Evolutionary conservation across 2,329 filamentous ascomycete species (phyloP).

Genomic region (Venturia nashicola): DNA sequence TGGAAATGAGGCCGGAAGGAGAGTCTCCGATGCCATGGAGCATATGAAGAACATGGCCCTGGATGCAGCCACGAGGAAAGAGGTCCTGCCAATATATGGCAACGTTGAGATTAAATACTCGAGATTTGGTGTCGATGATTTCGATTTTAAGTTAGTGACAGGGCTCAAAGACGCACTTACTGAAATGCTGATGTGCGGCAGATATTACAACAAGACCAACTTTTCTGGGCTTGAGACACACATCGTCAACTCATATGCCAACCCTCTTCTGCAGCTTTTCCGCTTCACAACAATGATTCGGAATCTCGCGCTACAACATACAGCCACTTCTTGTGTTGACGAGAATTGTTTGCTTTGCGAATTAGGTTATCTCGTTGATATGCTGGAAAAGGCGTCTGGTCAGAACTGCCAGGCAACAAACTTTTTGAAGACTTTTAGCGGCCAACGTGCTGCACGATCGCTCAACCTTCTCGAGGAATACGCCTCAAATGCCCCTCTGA

Average conservation of each 20-base stretch:
- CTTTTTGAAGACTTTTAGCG: constrained; percentile 77
- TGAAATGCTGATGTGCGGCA: constrained; percentile 21
- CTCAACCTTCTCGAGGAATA: constrained; percentile 80
- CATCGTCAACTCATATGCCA: constrained; percentile 93
- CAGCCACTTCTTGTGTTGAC: constrained; percentile 69
- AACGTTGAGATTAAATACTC: constrained; percentile 98
- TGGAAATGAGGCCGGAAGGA: constrained; percentile 20
- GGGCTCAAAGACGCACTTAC: constrained; percentile 1
- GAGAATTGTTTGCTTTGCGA: constrained; percentile 86
- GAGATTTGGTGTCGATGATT: constrained; percentile 98
- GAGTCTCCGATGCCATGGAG: constrained; percentile 45
- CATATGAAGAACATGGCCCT: constrained; percentile 57
- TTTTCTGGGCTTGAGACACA: constrained; percentile 93
- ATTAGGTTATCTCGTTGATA: constrained; percentile 90
- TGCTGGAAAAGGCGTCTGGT: constrained; percentile 91
- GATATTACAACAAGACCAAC: constrained; percentile 86
- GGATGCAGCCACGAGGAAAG: constrained; percentile 60
- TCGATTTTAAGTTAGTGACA: constrained; percentile 73
- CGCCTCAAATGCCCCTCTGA: constrained; percentile 56
- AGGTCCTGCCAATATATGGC: constrained; percentile 79
- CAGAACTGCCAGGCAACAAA: constrained; percentile 96
- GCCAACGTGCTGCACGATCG: constrained; percentile 57
- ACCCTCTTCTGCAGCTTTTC: constrained; percentile 80
- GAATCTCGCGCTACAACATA: constrained; percentile 80
- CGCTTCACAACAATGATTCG: constrained; percentile 81